Conservation (phyloP, 2,329 filamentous ascomycete species). For the Microdochium paspali region DNA sequence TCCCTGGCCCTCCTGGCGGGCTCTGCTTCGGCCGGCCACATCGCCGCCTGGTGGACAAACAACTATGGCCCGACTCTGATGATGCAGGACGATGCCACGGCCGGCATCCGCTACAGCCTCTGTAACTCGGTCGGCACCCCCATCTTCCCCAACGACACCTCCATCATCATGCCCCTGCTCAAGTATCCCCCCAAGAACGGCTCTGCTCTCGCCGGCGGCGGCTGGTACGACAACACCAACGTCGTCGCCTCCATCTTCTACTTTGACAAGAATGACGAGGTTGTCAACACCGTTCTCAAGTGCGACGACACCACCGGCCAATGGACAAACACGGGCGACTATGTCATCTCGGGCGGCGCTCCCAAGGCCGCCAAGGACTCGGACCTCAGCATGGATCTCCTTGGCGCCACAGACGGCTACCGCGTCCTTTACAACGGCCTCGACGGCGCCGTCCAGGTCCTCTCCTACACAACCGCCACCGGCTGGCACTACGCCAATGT, state of each 20-base stretch:
- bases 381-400: constrained; percentile 20
- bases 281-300: constrained; percentile 21
- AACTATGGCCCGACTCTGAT: constrained; percentile 21
- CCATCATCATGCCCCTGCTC: constrained; percentile 15
- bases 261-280: constrained; percentile 14
- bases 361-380: constrained; percentile 17
- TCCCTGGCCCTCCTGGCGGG: constrained; percentile 8
- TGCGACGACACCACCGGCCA: constrained; percentile 24
- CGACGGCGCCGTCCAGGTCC: constrained; percentile 17
- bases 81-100: constrained; percentile 24
- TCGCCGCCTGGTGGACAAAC: constrained; percentile 26
- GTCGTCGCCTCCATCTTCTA: constrained; percentile 25
- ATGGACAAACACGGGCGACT: constrained; percentile 20
- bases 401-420: constrained; percentile 21
- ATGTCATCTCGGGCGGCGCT: constrained; percentile 15
- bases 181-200: constrained; percentile 18
- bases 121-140: constrained; percentile 20
- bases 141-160: constrained; percentile 22
- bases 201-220: constrained; percentile 22
- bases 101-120: constrained; percentile 23
- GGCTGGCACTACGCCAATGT: constrained; percentile 19
- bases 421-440: constrained; percentile 27
- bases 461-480: constrained; percentile 17
- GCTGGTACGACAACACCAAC: constrained; percentile 19
- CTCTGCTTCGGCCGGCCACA: constrained; percentile 12